Base-by-base conservation (phyloP, 139 green algal species). In the Chlorella sp. region DNA sequence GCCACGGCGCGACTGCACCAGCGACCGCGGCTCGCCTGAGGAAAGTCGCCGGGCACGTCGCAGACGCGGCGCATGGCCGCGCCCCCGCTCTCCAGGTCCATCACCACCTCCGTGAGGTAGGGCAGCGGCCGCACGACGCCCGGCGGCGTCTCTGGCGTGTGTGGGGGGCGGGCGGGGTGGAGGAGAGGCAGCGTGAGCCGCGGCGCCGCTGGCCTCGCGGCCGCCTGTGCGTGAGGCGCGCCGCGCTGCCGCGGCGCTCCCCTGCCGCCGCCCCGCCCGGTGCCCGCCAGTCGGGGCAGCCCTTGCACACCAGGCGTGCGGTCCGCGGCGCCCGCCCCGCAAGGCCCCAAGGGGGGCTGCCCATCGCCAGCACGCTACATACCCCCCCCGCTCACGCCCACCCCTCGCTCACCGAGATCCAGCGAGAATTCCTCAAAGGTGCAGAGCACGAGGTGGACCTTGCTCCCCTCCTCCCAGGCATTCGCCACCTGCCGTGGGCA, bases 41-140 rank as follows among this genome's bases (percentile, higher is more conserved):
- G 90, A 73, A 94, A 94, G 65, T 94, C 90, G 27, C 79, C 84
- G 9, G 68, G 42, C 15, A 81, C 73, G 8, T 73, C 43, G 3
- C 36, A 64, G 17, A 93, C 59, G 5, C 71, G 63, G 11, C 60
- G 72, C n/a, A 36, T 8, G 0, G 25, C 74, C 23, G 71, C 58
- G n/a, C 46, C 38, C 8, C 86, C 87, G 14, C 71, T 86, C 9
- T 79, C 66, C 42, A 89, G 60, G 64, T 90, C 76, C 14, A 95
- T 73, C 2, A 67, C 84, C 46, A 91, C 76, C 67, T 90, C 76
- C 6, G 58, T 76, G 3, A 55, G 11, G 40, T 76, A 46, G 8
- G 56, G 58, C 19, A 40, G 29, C 0, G 56, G 35, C 2, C 27
- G 23, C 43, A 72, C 46, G 7, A 48, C 36, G 29, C 27, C 46